phyloP scores from a whole-genome alignment of 2,329 filamentous ascomycete genomes.

The Pyricularia pennisetigena region DNA sequence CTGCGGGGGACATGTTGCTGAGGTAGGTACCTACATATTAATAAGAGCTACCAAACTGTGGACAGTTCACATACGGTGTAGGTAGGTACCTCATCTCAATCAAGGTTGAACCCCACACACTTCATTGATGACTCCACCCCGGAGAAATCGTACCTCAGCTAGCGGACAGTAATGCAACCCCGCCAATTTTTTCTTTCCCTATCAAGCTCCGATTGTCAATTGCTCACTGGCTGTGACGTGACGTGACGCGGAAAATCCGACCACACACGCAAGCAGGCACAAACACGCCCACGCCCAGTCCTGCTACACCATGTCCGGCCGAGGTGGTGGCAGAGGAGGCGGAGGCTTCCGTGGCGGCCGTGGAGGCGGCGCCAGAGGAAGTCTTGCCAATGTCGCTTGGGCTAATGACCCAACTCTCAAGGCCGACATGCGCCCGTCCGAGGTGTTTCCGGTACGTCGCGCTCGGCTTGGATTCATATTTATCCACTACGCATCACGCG shows the following conservation, averaged over 20 bases:
- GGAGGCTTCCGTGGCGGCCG: slow-evolving; percentile 33
- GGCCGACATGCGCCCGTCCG: slow-evolving; percentile 43
- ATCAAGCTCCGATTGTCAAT: not conserved
- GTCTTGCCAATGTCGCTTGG: slow-evolving; percentile 33
- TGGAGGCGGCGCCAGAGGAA: slow-evolving; percentile 24
- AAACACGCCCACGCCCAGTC: not conserved
- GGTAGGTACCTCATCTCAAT: not conserved
- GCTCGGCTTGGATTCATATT: not conserved
- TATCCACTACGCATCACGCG: not conserved
- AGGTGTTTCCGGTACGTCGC: slow-evolving; percentile 43
- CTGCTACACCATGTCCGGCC: slow-evolving; percentile 33
- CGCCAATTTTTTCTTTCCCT: slow-evolving; percentile 3
- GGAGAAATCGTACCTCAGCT: not conserved
- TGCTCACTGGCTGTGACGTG: not conserved
- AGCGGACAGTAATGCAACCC: slow-evolving; percentile 2
- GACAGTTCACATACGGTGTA: not conserved
- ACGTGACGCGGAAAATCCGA: not conserved
- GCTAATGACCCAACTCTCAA: slow-evolving; percentile 39
- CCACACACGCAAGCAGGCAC: not conserved
- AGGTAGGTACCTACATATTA: no score
- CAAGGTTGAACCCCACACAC: not conserved
- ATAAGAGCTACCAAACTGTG: not conserved
- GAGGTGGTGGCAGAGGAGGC: slow-evolving; percentile 23
- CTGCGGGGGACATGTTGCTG: not conserved
- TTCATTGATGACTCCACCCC: slow-evolving; percentile 1